Percentiles rank a stretch among this genome's conserved stretches.
Conservation (phyloP, 352 stramenopile species). For the Globisporangium polare region DNA sequence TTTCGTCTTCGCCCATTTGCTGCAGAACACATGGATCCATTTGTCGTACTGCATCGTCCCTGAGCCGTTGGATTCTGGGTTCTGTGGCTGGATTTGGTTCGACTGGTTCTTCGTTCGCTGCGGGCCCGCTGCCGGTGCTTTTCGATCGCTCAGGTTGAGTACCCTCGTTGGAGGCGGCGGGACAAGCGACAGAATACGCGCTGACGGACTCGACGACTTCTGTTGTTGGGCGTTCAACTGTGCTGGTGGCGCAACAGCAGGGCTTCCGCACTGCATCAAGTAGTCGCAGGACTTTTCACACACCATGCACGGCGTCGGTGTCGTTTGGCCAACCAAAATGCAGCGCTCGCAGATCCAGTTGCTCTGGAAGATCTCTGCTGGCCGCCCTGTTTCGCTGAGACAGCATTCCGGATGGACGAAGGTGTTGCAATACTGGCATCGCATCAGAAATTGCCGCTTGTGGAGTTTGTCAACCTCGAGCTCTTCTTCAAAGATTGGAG, state of each 20-base stretch:
- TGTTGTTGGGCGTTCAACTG: slow-evolving; percentile 8
- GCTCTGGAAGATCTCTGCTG: slow-evolving; percentile 52
- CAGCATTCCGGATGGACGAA: slow-evolving; percentile 81
- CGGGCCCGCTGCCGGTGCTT: not conserved
- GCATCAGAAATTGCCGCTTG: slow-evolving; percentile 80
- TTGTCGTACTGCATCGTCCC: slow-evolving; percentile 20
- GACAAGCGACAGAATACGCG: not conserved
- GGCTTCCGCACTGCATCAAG: slow-evolving; percentile 67
- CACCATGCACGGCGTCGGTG: slow-evolving; percentile 42
- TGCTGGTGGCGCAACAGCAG: not conserved
- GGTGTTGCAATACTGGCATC: slow-evolving; percentile 82
- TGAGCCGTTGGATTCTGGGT: not conserved
- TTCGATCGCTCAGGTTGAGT: slow-evolving; percentile 1
- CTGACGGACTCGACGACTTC: not conserved
- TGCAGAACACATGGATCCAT: slow-evolving; percentile 80
- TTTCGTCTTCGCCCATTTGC: slow-evolving; percentile 71
- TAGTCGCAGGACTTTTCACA: slow-evolving; percentile 73
- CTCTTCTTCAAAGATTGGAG: slow-evolving; percentile 38
- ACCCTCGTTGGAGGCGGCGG: not conserved
- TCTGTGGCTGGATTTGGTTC: not conserved
- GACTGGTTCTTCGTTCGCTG: slow-evolving; percentile 1
- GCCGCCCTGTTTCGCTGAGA: slow-evolving; percentile 62
- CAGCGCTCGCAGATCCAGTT: slow-evolving; percentile 87
- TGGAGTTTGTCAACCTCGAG: slow-evolving; percentile 51
- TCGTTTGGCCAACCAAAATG: slow-evolving; percentile 40